Conservation (phyloP, 768 basidiomycete species). For the Arthromyces matolae region DNA sequence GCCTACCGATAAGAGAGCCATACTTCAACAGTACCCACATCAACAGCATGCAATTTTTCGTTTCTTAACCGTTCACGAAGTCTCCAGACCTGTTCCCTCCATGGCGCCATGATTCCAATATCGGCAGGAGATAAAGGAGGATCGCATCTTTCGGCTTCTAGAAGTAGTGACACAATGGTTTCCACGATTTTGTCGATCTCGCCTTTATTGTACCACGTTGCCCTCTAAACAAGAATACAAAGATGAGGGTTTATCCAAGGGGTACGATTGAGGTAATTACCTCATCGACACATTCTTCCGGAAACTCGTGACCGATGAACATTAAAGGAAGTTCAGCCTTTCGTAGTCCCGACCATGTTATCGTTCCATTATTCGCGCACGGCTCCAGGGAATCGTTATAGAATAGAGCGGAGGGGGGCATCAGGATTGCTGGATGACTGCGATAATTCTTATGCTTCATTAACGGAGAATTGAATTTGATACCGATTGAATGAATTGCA, state of each 20-base stretch:
- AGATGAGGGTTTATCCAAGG: not conserved
- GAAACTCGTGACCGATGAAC: constrained; percentile 38
- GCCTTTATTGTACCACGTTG: constrained; percentile 48
- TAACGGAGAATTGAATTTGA: not conserved
- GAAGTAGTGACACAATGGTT: constrained; percentile 36
- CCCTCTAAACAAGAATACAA: constrained; percentile 26
- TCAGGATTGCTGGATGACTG: constrained; percentile 49
- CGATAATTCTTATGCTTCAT: constrained; percentile 38
- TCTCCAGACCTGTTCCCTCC: constrained; percentile 52
- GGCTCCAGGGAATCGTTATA: constrained; percentile 48
- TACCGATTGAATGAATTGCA: not conserved
- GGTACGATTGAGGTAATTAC: constrained; percentile 19
- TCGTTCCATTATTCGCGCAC: constrained; percentile 38
- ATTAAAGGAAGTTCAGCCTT: constrained; percentile 39
- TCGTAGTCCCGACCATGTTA: constrained; percentile 38
- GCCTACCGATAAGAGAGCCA: not conserved
- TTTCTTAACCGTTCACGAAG: constrained; percentile 42
- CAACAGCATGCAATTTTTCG: constrained; percentile 37
- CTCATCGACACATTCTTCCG: constrained; percentile 46
- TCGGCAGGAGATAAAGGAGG: constrained; percentile 39
- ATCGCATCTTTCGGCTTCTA: constrained; percentile 30
- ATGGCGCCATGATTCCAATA: constrained; percentile 50
- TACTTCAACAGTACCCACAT: constrained; percentile 52
- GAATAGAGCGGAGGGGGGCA: constrained; percentile 53
- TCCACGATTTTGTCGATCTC: constrained; percentile 41